Conservation (phyloP, 2,329 filamentous ascomycete species). For the Leptodontidium sp. region DNA sequence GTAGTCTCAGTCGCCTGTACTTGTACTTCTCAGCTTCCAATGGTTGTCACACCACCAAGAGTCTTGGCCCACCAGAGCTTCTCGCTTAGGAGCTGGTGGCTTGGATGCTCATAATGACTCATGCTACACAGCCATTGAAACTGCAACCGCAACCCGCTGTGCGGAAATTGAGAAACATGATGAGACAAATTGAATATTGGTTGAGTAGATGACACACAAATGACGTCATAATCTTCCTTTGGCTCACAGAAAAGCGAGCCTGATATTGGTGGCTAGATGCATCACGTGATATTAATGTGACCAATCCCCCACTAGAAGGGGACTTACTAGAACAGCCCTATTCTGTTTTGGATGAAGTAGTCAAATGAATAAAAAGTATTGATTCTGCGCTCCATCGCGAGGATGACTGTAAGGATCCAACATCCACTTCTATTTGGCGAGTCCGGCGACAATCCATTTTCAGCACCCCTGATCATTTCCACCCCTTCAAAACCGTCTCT, state of each 20-base stretch:
- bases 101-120: slow-evolving; percentile 17
- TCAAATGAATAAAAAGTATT: too few relatives aligned
- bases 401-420: not conserved
- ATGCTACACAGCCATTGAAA: slow-evolving; percentile 12
- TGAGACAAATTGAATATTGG: not conserved
- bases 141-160: not conserved
- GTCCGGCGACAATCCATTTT: not conserved
- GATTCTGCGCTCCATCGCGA: too few relatives aligned
- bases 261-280: too few relatives aligned
- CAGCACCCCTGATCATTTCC: slow-evolving; percentile 34
- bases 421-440: not conserved
- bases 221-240: not conserved
- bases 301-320: too few relatives aligned
- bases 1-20: not conserved
- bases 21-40: slow-evolving; percentile 10
- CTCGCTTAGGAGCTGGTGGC: slow-evolving; percentile 8
- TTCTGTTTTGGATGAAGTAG: too few relatives aligned
- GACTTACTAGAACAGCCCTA: too few relatives aligned
- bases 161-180: not conserved
- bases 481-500: slow-evolving; percentile 45
- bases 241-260: not conserved
- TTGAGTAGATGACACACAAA: not conserved
- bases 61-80: not conserved
- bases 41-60: slow-evolving; percentile 4
- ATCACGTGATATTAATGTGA: too few relatives aligned